A percentile compares a stretch with the other conserved stretches of the same genome.
Conservation (phyloP, 108 stramenopile genomes). For the Aurantiochytrium sp. region DNA sequence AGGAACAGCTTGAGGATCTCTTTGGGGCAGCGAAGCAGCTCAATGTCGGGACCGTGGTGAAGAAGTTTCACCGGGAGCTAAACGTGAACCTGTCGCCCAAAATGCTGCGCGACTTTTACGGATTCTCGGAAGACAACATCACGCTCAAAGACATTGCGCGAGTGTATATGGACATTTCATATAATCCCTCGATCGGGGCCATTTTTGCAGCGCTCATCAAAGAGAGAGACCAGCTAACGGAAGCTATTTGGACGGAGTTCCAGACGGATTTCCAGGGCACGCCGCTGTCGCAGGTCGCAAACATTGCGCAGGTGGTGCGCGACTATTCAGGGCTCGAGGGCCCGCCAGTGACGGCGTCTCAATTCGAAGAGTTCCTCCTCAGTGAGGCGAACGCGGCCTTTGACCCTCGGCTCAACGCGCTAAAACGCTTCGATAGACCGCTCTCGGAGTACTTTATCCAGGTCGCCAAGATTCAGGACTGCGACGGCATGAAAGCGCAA, state of each 20-base stretch:
- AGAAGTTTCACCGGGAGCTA: background rate
- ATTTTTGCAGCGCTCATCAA: constrained; percentile 24
- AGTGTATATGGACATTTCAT: background rate
- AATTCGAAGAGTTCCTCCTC: background rate
- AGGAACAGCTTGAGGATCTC: background rate
- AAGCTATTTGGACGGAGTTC: background rate
- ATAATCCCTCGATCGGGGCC: constrained; percentile 12
- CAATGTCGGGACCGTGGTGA: background rate
- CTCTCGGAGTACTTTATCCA: background rate
- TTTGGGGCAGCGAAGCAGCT: background rate
- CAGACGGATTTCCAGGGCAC: constrained; percentile 1
- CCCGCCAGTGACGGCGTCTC: background rate
- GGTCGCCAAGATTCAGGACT: constrained; percentile 13
- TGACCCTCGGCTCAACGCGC: background rate
- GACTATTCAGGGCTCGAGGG: background rate
- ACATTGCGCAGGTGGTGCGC: background rate
- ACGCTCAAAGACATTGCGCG: background rate
- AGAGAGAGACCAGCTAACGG: background rate
- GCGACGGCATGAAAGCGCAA: background rate
- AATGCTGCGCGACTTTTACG: constrained; percentile 26
- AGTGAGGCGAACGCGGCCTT: background rate
- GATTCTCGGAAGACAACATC: background rate
- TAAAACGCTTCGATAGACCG: background rate
- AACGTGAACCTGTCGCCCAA: background rate
- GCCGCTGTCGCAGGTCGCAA: background rate